A percentile compares a stretch with the other conserved stretches of the same genome.
phyloP scores from a whole-genome alignment of 495 filamentous ascomycete species.

The Xeromyces bisporus region DNA sequence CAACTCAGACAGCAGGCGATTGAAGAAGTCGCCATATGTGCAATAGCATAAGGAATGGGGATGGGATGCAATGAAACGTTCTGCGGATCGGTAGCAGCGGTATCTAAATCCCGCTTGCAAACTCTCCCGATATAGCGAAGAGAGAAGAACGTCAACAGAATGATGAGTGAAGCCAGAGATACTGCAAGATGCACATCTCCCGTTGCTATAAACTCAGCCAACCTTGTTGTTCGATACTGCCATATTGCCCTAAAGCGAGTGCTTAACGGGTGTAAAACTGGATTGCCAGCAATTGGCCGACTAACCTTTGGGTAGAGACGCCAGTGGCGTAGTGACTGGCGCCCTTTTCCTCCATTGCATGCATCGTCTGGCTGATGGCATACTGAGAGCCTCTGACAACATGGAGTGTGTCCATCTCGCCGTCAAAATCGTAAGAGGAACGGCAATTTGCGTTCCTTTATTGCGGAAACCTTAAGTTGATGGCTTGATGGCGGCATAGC shows the following conservation, averaged over 20 bases:
- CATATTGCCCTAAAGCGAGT: constrained; percentile 4
- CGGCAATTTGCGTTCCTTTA: too few relatives aligned
- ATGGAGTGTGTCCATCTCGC: constrained; percentile 1
- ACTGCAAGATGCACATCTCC: constrained; percentile 8
- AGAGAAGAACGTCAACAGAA: constrained; percentile 2
- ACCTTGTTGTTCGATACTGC: constrained; percentile 6
- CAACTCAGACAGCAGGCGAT: constrained; percentile 7
- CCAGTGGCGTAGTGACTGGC: neutral
- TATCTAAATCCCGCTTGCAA: constrained; percentile 1
- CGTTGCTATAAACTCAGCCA: constrained; percentile 6
- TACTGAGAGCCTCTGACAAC: constrained; percentile 1
- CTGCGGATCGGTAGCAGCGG: neutral
- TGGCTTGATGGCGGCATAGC: too few relatives aligned
- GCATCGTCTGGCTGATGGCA: constrained; percentile 1
- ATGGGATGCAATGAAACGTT: neutral
- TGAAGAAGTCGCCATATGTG: constrained; percentile 6
- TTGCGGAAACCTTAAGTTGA: too few relatives aligned
- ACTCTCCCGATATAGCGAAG: constrained; percentile 1
- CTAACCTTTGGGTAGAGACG: constrained; percentile 5
- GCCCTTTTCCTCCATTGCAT: neutral
- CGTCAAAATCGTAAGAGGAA: neutral
- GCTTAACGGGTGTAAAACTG: neutral
- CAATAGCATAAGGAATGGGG: constrained; percentile 6
- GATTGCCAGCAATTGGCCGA: neutral
- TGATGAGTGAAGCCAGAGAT: constrained; percentile 2